These are phyloP conservation scores for Maudiozyma turicensis DNA, from an alignment of 805 yeast species.

Conservation along the genomic window DNA sequence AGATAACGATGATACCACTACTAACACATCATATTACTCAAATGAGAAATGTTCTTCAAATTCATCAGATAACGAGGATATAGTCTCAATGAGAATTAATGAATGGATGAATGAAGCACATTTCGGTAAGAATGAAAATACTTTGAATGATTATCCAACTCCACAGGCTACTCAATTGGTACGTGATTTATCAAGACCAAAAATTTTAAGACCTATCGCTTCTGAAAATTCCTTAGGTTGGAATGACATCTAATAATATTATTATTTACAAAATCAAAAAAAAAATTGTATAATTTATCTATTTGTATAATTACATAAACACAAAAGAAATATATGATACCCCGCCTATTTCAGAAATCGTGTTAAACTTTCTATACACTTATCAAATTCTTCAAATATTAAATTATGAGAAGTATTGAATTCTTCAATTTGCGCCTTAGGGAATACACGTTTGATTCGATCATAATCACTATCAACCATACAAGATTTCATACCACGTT, in stretches of 20 bases:
- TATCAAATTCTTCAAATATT: slow-evolving; percentile 20
- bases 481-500: slow-evolving; percentile 35
- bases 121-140: background rate
- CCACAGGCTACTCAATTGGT: slow-evolving; percentile 6
- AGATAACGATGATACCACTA: background rate
- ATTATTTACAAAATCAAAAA: background rate
- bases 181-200: slow-evolving; percentile 25
- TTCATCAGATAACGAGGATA: slow-evolving; percentile 7
- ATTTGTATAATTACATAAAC: background rate
- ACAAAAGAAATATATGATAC: background rate
- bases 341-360: slow-evolving; percentile 12
- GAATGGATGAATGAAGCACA: slow-evolving; percentile 25
- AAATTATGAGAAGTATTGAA: slow-evolving; percentile 27
- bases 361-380: slow-evolving; percentile 9
- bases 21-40: too few relatives aligned
- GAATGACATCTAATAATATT: slow-evolving; percentile 29
- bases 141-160: background rate
- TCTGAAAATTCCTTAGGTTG: slow-evolving; percentile 67
- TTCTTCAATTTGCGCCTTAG: slow-evolving; percentile 15
- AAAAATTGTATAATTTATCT: background rate
- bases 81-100: slow-evolving; percentile 24
- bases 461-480: slow-evolving; percentile 31
- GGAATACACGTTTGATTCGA: slow-evolving; percentile 17
- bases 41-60: too few relatives aligned
- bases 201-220: slow-evolving; percentile 60